phyloP scores from a whole-genome alignment of 495 filamentous ascomycete genomes.

The Xylaria castorea region DNA sequence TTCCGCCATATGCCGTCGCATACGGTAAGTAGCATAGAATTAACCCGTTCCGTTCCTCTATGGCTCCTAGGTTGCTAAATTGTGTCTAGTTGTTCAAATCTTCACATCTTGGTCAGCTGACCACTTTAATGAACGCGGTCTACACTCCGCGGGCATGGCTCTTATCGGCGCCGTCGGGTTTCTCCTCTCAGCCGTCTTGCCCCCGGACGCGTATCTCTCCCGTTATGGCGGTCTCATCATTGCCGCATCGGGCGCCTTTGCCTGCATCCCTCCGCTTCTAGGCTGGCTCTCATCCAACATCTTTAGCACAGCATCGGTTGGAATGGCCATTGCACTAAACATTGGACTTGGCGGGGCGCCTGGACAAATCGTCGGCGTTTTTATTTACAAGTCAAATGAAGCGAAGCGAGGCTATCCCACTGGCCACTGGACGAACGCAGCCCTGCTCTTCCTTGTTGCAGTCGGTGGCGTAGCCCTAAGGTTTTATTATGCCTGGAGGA shows the following conservation, averaged over 20 bases:
- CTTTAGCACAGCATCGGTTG: conserved; percentile 65
- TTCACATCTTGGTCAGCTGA: conserved; percentile 68
- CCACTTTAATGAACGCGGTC: conserved; percentile 68
- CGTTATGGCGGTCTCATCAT: conserved; percentile 75
- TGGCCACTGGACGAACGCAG: conserved; percentile 62
- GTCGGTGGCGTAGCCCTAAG: conserved; percentile 44
- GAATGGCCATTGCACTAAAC: conserved; percentile 73
- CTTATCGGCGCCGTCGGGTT: conserved; percentile 70
- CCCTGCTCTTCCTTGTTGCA: conserved; percentile 52
- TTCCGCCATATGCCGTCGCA: conserved; percentile 80
- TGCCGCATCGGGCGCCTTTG: conserved; percentile 63
- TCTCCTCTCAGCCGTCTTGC: conserved; percentile 68
- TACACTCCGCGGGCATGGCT: conserved; percentile 64
- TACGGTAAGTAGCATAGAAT: conserved; percentile 45
- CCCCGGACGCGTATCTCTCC: conserved; percentile 61
- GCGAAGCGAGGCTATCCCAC: conserved; percentile 68
- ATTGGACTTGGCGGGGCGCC: conserved; percentile 67
- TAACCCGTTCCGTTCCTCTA: not conserved
- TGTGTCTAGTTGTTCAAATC: conserved; percentile 55
- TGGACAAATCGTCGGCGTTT: conserved; percentile 74
- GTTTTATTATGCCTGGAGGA: conserved; percentile 51
- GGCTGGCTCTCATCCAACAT: conserved; percentile 76
- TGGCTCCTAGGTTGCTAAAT: conserved; percentile 19
- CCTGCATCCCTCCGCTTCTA: conserved; percentile 66
- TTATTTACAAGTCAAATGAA: conserved; percentile 73